phyloP scores from a whole-genome alignment of 1,139 yeast genomes.

The Candida sanyaensis region DNA sequence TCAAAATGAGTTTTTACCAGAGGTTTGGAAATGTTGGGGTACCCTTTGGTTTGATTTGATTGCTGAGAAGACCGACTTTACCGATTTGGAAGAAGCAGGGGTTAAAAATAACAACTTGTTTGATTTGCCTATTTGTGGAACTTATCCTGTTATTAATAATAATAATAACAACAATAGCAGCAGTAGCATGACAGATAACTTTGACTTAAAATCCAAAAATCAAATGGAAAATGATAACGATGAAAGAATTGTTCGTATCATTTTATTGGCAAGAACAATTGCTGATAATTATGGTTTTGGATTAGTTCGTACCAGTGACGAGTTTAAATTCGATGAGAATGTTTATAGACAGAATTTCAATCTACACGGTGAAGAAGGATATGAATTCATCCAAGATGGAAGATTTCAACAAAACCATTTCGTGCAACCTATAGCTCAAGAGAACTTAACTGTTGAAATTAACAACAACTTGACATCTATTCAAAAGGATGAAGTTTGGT shows the following conservation, averaged over 20 bases:
- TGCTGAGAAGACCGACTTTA: slow-evolving; percentile 50
- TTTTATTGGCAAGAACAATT: slow-evolving; percentile 49
- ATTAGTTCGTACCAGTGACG: slow-evolving; percentile 42
- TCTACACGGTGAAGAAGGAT: slow-evolving; percentile 29
- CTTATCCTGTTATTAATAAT: slow-evolving; percentile 32
- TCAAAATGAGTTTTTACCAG: slow-evolving; percentile 63
- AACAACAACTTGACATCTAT: slow-evolving; percentile 13
- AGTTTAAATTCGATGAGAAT: slow-evolving; percentile 43
- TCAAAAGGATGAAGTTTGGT: slow-evolving; percentile 28
- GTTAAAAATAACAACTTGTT: slow-evolving; percentile 54
- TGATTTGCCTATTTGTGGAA: slow-evolving; percentile 70
- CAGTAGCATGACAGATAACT: slow-evolving; percentile 13
- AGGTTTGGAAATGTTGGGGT: slow-evolving; percentile 87
- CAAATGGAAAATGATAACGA: slow-evolving; percentile 38
- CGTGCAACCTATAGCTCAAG: slow-evolving; percentile 35
- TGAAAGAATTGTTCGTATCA: slow-evolving; percentile 52
- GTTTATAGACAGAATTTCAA: slow-evolving; percentile 23
- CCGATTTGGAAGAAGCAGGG: slow-evolving; percentile 56
- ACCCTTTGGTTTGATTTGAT: slow-evolving; percentile 74
- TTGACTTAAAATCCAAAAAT: slow-evolving; percentile 23
- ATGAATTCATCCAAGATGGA: slow-evolving; percentile 44
- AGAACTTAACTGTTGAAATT: slow-evolving; percentile 23
- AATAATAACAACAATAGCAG: slow-evolving; percentile 4
- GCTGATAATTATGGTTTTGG: slow-evolving; percentile 60
- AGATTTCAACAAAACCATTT: slow-evolving; percentile 47